Percentiles rank a stretch among this genome's conserved stretches.
Conservation (phyloP, 345 rosid genomes). For the Lagerstroemia speciosa region DNA sequence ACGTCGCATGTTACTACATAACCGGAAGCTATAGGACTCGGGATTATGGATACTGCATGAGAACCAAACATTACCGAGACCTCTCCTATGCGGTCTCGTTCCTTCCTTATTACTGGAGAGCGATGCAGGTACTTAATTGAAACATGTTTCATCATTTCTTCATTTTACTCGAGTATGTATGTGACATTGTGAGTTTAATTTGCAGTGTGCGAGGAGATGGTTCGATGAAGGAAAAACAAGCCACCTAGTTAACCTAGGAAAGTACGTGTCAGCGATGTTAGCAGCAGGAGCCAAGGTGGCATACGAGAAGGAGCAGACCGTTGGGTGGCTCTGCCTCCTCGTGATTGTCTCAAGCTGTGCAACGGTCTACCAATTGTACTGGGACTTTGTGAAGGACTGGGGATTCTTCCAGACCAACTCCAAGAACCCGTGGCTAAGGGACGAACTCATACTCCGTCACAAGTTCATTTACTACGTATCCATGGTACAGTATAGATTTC, state of each 20-base stretch:
- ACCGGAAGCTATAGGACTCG: constrained; percentile 86
- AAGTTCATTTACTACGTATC: constrained; percentile 85
- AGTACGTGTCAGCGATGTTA: constrained; percentile 91
- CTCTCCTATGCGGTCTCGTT: constrained; percentile 90
- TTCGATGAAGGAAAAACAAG: constrained; percentile 75
- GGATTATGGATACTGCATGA: constrained; percentile 80
- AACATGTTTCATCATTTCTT: neutral
- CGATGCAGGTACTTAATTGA: constrained; percentile 68
- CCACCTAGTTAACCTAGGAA: constrained; percentile 79
- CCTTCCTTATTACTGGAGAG: constrained; percentile 98
- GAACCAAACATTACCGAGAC: constrained; percentile 61
- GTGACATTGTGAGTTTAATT: neutral
- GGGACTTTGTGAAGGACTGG: constrained; percentile 99
- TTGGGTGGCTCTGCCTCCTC: constrained; percentile 59
- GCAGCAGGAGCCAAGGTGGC: constrained; percentile 95
- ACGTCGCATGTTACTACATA: constrained; percentile 77
- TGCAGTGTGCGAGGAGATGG: constrained; percentile 93
- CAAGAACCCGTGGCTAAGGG: constrained; percentile 96
- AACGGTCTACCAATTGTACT: constrained; percentile 83
- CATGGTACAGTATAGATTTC: constrained; percentile 45
- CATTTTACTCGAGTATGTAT: neutral
- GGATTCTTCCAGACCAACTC: constrained; percentile 86
- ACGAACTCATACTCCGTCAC: constrained; percentile 81
- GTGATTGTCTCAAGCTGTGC: constrained; percentile 77
- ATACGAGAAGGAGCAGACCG: constrained; percentile 61